Conservation (phyloP, 495 filamentous ascomycete species). For the Neurospora sp. region DNA sequence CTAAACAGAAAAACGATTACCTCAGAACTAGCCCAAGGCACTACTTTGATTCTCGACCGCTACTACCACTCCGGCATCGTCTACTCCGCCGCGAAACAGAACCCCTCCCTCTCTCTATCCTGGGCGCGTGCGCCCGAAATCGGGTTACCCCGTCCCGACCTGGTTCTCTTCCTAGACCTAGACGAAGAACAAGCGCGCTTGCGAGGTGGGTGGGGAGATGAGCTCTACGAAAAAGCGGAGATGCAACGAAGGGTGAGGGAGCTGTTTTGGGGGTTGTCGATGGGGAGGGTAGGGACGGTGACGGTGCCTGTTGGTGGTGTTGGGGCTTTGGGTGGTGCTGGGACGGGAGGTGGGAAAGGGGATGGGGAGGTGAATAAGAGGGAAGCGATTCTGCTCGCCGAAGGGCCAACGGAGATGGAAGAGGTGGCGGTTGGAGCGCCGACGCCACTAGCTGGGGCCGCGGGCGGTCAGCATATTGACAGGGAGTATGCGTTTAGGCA, state of each 20-base stretch:
- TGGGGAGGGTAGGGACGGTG: slow-evolving; percentile 31
- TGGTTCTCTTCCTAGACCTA: slow-evolving; percentile 79
- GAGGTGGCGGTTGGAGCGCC: slow-evolving; percentile 19
- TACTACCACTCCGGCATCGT: slow-evolving; percentile 92
- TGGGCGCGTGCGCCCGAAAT: slow-evolving; percentile 80
- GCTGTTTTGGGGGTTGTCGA: slow-evolving; percentile 51
- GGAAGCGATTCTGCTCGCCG: neutral
- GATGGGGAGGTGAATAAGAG: neutral
- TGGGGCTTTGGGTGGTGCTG: neutral
- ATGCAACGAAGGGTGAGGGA: slow-evolving; percentile 75
- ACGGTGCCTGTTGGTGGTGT: slow-evolving; percentile 3
- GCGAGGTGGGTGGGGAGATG: slow-evolving; percentile 75
- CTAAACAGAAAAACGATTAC: slow-evolving; percentile 45
- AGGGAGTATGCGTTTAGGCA: slow-evolving; percentile 34
- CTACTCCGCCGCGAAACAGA: slow-evolving; percentile 87
- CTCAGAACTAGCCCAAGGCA: slow-evolving; percentile 49
- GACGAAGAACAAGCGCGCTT: slow-evolving; percentile 58
- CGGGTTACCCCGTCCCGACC: slow-evolving; percentile 78
- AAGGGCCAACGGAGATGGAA: neutral
- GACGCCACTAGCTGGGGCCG: slow-evolving; percentile 6
- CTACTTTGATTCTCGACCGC: slow-evolving; percentile 75
- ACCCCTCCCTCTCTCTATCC: slow-evolving; percentile 53
- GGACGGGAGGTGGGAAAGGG: slow-evolving; percentile 2
- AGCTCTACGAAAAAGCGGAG: slow-evolving; percentile 77
- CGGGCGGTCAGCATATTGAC: neutral